phyloP scores from a whole-genome alignment of 305 asterid genomes.

The Fraxinus baroniana region DNA sequence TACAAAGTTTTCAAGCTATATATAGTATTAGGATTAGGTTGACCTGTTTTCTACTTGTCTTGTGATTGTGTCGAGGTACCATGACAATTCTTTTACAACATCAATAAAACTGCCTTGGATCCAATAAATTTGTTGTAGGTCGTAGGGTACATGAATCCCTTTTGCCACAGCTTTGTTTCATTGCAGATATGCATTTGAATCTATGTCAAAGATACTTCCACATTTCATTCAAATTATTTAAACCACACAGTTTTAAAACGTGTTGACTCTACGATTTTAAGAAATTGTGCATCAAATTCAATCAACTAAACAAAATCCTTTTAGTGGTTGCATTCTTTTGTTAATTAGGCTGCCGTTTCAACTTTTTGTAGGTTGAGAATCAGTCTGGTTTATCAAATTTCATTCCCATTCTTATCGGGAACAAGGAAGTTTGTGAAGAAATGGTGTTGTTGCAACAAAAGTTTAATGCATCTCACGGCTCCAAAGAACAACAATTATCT shows the following conservation, averaged over 20 bases:
- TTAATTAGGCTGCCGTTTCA: slow-evolving; percentile 4
- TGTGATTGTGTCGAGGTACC: slow-evolving; percentile 2
- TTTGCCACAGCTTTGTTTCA: not conserved
- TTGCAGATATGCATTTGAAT: not conserved
- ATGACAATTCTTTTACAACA: not conserved
- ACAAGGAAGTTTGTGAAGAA: slow-evolving; percentile 74
- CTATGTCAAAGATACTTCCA: not conserved
- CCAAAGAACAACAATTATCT: slow-evolving; percentile 31
- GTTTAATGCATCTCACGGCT: slow-evolving; percentile 28
- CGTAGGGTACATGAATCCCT: not conserved
- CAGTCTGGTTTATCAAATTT: slow-evolving; percentile 91
- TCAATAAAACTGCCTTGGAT: not conserved
- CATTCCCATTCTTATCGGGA: slow-evolving; percentile 75
- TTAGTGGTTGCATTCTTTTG: slow-evolving; percentile 2
- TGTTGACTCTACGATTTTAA: not conserved
- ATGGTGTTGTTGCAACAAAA: slow-evolving; percentile 60
- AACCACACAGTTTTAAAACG: not conserved
- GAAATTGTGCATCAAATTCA: not conserved
- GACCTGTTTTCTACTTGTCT: not conserved
- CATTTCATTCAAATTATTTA: not conserved
- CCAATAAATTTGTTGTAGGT: not conserved
- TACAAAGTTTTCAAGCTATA: not conserved
- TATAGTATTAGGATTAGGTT: not conserved
- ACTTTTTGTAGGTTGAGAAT: slow-evolving; percentile 75
- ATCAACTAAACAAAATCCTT: not conserved